Evolutionary conservation across 2,329 filamentous ascomycete genomes (phyloP), one percentile per base, ranked within the genome.

Genomic region (Stagonosporopsis tanaceti): DNA sequence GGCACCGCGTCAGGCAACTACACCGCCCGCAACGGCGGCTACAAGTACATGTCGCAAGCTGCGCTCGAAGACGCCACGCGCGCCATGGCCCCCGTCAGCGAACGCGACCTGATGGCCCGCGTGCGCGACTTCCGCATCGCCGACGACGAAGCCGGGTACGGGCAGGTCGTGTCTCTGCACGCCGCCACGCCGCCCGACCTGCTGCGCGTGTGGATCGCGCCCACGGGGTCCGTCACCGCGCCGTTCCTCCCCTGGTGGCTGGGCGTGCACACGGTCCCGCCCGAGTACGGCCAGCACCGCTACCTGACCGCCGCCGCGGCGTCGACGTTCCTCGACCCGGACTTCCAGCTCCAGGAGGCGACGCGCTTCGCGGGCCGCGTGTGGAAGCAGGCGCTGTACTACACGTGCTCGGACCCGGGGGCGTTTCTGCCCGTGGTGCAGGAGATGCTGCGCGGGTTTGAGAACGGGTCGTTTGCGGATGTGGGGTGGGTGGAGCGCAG

Each of bases 71-170:
- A 74, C n/a, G 73, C 72, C 0, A 76, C 73, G 0, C 65, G 66
- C 1, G 72, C 77, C 15, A 82, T 81, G 69, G 76, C 74, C 1
- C 81, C 83, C 0, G 68, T 84, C n/a, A 81, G 80, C 0, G 82
- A 85, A 57, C 68, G 71, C 17, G 80, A 84, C 56, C 71, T 84
- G 2, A 80, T 80, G 62, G 75, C 77, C 24, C 69, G 73, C 7
- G 73, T 76, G 6, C 72, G 74, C 24, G 74, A 76, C 50, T 71
- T 66, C 35, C 65, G 73, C 9, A 76, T 76, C 25, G 65, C 71
- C 15, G 72, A 76, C 39, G 72, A 76, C 28, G 71, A 76, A 62
- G 67, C 72, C n/a, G 74, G 72, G 2, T 76, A 76, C 27, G 74
- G 74, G 1, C 72, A 76, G 46, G 72, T 76, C 3, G 63, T 74